Conservation (phyloP, 495 filamentous ascomycete genomes). For the Rusavskia elegans region DNA sequence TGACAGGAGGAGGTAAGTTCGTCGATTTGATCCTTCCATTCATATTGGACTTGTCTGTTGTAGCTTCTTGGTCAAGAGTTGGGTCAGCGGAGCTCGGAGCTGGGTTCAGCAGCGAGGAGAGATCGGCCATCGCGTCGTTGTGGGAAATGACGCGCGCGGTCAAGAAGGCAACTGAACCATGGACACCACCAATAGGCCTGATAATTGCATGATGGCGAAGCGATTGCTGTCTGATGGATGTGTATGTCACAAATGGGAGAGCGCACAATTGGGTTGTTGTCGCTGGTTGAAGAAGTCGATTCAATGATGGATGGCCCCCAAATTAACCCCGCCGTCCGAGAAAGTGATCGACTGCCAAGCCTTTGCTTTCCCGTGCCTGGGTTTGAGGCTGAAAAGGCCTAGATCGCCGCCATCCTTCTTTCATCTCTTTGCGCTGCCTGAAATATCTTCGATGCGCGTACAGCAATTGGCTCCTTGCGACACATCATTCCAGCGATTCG, state of each 20-base stretch:
- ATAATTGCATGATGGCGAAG: not conserved
- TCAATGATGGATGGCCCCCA: not conserved
- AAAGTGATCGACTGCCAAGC: not conserved
- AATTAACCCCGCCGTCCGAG: not conserved
- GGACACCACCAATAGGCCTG: not conserved
- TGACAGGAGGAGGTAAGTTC: not conserved
- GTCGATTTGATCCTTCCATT: not conserved
- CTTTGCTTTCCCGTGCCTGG: not conserved
- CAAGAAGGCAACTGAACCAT: not conserved
- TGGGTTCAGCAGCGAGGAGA: not conserved
- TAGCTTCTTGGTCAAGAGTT: not conserved
- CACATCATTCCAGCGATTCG: too few species aligned
- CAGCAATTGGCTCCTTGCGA: too few species aligned
- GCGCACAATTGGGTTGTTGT: too few species aligned
- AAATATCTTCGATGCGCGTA: too few species aligned
- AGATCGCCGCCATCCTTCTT: too few species aligned
- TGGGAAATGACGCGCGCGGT: not conserved
- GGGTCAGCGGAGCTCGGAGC: not conserved
- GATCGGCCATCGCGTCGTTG: not conserved
- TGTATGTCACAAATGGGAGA: too few species aligned
- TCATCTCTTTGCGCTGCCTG: too few species aligned
- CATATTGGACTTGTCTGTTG: not conserved
- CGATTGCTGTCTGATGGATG: too few species aligned
- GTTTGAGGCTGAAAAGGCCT: not conserved
- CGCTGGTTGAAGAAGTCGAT: too few species aligned